A percentile compares a stretch with the other conserved stretches of the same genome.
These are phyloP conservation scores for Myriosclerotinia scirpicola DNA, from an alignment of 2,329 filamentous ascomycete species.

Conservation along the genomic window DNA sequence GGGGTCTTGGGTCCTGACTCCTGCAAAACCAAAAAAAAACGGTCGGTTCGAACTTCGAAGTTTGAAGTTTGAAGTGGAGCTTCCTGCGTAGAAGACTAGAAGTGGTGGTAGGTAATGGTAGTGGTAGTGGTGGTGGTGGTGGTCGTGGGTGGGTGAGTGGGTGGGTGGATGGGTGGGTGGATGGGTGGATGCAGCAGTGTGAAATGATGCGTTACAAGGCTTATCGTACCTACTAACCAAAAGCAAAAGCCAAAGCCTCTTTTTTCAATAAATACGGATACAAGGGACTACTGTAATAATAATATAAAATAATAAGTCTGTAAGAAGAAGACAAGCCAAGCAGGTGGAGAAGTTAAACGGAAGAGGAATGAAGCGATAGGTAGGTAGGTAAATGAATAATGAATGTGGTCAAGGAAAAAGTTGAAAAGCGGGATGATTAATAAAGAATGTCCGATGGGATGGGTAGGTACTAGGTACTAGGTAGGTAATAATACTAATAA, in stretches of 20 bases:
- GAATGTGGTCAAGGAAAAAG: neutral
- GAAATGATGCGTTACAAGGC: conserved; percentile 23
- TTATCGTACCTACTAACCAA: conserved; percentile 6
- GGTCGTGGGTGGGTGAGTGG: too few species aligned
- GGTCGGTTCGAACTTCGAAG: neutral
- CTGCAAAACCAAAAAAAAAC: neutral
- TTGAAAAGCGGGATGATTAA: neutral
- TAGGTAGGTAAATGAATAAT: too few species aligned
- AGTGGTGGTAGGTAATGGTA: too few species aligned
- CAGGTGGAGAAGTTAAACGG: conserved; percentile 6
- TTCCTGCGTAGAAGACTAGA: conserved; percentile 6
- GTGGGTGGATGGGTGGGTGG: too few species aligned
- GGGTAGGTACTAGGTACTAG: too few species aligned
- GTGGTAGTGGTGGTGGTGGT: too few species aligned
- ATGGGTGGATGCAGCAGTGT: neutral
- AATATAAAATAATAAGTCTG: neutral
- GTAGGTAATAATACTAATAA: neutral
- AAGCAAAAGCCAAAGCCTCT: neutral
- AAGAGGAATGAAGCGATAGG: conserved; percentile 20
- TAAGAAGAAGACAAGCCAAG: neutral
- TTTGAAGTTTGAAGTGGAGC: conserved; percentile 11
- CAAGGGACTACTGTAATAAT: neutral
- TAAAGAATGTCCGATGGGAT: neutral
- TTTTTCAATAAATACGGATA: neutral
- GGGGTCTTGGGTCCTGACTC: neutral